phyloP scores from a whole-genome alignment of 352 stramenopile species.

The Globisporangium cylindrosporum region DNA sequence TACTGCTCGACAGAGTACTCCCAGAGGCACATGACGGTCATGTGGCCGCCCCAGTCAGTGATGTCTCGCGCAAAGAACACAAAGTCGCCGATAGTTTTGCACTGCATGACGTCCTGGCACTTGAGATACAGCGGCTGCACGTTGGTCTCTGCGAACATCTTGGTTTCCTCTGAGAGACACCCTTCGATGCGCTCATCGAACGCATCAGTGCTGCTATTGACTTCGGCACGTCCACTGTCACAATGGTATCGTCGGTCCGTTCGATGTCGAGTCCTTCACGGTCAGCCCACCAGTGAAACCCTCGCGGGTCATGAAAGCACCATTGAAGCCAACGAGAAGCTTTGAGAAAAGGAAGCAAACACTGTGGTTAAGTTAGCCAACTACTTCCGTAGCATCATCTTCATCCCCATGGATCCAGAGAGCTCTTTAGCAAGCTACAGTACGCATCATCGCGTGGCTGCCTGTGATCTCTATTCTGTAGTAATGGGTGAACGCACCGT shows the following conservation, averaged over 20 bases:
- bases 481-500: slow-evolving; percentile 79
- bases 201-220: slow-evolving; percentile 16
- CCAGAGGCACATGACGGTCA: slow-evolving; percentile 83
- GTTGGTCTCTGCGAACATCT: slow-evolving; percentile 69
- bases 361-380: no score
- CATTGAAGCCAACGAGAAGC: slow-evolving; percentile 79
- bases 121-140: slow-evolving; percentile 68
- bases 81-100: slow-evolving; percentile 51
- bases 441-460: slow-evolving; percentile 67
- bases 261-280: slow-evolving; percentile 75
- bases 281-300: slow-evolving; percentile 73
- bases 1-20: slow-evolving; percentile 59
- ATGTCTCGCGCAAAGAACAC: slow-evolving; percentile 80
- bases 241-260: slow-evolving; percentile 71
- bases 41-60: slow-evolving; percentile 78
- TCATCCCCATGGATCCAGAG: not conserved
- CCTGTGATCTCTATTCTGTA: slow-evolving; percentile 76
- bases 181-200: slow-evolving; percentile 56
- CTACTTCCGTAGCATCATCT: no score
- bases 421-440: not conserved
- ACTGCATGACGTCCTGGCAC: slow-evolving; percentile 55
- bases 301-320: slow-evolving; percentile 70
- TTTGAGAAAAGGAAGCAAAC: slow-evolving; percentile 13
- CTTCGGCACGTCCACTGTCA: slow-evolving; percentile 48
- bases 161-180: slow-evolving; percentile 61